phyloP scores from a whole-genome alignment of 164 flowering plant genomes.

The Vitis rotundifolia region DNA sequence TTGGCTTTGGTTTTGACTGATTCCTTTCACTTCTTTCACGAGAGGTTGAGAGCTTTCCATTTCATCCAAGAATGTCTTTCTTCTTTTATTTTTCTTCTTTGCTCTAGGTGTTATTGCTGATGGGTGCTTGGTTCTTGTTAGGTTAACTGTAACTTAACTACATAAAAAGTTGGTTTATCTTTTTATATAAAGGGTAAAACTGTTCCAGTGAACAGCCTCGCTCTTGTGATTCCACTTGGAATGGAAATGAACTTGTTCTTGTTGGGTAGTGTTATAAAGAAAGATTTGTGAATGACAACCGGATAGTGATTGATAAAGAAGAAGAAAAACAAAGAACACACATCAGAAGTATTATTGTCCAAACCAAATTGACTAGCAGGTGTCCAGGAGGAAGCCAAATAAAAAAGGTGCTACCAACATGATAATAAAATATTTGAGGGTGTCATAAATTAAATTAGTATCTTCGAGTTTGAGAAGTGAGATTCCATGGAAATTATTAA shows the following conservation, averaged over 20 bases:
- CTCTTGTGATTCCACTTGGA: neutral
- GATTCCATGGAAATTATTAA: neutral
- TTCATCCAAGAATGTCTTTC: neutral
- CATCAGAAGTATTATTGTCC: neutral
- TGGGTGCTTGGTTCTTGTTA: conserved; percentile 7
- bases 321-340: neutral
- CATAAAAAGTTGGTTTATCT: neutral
- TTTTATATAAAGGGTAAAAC: neutral
- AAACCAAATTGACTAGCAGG: neutral
- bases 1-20: too few species aligned
- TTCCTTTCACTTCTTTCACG: neutral
- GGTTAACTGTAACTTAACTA: conserved; percentile 25
- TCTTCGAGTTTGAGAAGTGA: neutral
- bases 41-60: neutral
- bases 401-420: neutral
- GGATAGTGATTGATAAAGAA: neutral
- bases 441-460: neutral
- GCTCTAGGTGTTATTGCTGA: neutral
- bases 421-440: neutral
- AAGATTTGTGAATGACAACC: neutral
- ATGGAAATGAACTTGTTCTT: neutral
- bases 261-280: neutral
- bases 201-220: neutral
- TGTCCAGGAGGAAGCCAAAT: neutral
- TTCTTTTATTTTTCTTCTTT: neutral